Percentiles rank a stretch among this genome's conserved stretches.
Evolutionary conservation across 768 basidiomycete species (phyloP).

Genomic region (Paxillus involutus): DNA sequence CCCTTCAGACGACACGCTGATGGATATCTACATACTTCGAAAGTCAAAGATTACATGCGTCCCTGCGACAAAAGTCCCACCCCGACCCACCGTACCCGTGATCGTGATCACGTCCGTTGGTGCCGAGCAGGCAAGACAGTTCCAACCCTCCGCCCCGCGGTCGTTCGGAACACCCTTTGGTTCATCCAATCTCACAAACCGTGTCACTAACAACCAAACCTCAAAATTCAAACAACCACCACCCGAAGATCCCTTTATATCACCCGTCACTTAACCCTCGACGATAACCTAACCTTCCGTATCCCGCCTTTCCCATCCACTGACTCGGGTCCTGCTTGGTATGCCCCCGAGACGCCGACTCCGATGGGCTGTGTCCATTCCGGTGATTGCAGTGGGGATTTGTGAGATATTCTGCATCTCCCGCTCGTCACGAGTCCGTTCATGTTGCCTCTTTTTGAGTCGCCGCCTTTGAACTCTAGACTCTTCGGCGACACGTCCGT

Average conservation of each 20-base stretch:
- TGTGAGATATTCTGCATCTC: no score
- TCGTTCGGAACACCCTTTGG: constrained; percentile 13
- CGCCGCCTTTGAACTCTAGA: no score
- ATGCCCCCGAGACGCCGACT: constrained; percentile 21
- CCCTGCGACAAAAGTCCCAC: no score
- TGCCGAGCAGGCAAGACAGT: constrained; percentile 20
- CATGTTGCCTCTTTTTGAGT: no score
- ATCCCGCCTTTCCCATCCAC: constrained; percentile 12
- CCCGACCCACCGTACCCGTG: no score
- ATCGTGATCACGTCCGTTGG: constrained; percentile 27
- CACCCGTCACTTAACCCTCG: background rate
- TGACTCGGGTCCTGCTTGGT: background rate
- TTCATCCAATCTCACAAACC: constrained; percentile 8
- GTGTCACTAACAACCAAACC: background rate
- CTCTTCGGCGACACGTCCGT: no score
- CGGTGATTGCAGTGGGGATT: no score
- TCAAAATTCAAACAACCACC: background rate
- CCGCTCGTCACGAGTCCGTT: no score
- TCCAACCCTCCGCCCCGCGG: constrained; percentile 11
- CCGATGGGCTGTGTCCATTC: no score
- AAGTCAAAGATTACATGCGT: no score
- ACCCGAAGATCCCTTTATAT: constrained; percentile 18
- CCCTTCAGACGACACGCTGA: constrained; percentile 1
- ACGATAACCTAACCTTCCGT: constrained; percentile 8
- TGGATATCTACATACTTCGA: no score